Evolutionary conservation across 495 filamentous ascomycete genomes (phyloP).

Genomic region (Copromyces sp.): DNA sequence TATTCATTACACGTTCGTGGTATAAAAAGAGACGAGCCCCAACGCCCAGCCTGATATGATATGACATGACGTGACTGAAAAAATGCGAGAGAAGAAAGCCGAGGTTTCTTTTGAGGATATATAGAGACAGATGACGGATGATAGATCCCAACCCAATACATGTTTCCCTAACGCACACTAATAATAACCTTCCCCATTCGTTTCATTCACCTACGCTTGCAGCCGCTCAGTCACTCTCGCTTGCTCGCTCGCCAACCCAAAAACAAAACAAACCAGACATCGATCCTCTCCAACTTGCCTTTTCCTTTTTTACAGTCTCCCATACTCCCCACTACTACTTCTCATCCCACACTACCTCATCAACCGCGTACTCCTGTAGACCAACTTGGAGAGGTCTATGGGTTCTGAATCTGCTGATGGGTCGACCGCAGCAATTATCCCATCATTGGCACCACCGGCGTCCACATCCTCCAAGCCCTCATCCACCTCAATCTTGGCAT

Average conservation of each 20-base stretch:
- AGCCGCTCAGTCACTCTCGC: background rate
- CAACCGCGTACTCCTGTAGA: conserved; percentile 10
- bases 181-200: background rate
- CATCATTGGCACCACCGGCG: conserved; percentile 1
- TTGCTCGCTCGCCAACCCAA: background rate
- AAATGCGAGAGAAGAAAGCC: background rate
- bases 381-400: conserved; percentile 7
- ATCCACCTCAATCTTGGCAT: conserved; percentile 17
- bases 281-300: background rate
- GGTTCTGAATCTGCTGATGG: conserved; percentile 30
- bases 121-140: background rate
- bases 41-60: background rate
- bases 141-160: background rate
- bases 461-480: conserved; percentile 34
- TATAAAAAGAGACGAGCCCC: background rate
- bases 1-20: background rate
- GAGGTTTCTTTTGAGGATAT: background rate
- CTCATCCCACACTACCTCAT: conserved; percentile 4
- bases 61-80: background rate
- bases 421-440: conserved; percentile 22
- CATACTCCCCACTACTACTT: background rate
- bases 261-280: background rate
- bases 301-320: background rate
- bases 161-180: background rate
- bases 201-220: background rate